Base-by-base conservation (phyloP, 345 rosid genomes). In the Garcia nutans region DNA sequence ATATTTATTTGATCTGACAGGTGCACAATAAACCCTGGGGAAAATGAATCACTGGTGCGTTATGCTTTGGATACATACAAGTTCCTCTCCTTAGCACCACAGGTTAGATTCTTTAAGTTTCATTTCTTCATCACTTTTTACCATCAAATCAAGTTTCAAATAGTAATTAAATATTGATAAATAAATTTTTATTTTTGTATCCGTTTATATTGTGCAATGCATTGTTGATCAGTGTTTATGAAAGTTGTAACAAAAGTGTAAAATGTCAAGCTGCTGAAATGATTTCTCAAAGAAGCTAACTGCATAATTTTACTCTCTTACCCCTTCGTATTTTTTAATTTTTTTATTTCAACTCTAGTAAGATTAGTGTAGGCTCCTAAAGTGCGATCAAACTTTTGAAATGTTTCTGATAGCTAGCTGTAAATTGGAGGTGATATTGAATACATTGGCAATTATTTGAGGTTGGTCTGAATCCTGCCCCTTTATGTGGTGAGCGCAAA, bases 21-120 rank as follows among this genome's bases (percentile, higher is more conserved):
- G 73, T 96, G 99, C 82, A 96, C 99, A 44, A 88, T 96, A 70
- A 93, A 92, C 81, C 98, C 99, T 28, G 92, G 98, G 6, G 99
- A 96, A 87, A 96, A 93, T 77, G 98, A 93, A 83, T 95, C 95
- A 3, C 70, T 93, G 84, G 98, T 93, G 70, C 91, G 97, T 42
- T 92, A 90, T 89, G 99, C 99, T 72, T 80, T 96, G 78, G 97
- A 96, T 68, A 92, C 80, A 45, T 93, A 96, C 68, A 87, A 79
- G 31, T 93, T 90, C 80, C 95, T 96, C 65, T 92, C 96, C 31
- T 69, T 96, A 74, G 93, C 90, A 82, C 88, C 90, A 59, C 99
- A 96, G 95, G 99, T 96, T 78, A 69, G 77, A 74, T 73, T 31
- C 24, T 41, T 3, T 12, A 22, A 55, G 78, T 26, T 60, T 47